Base-by-base conservation (phyloP, 73 alveolate species). In the Paramecium primaurelia region DNA sequence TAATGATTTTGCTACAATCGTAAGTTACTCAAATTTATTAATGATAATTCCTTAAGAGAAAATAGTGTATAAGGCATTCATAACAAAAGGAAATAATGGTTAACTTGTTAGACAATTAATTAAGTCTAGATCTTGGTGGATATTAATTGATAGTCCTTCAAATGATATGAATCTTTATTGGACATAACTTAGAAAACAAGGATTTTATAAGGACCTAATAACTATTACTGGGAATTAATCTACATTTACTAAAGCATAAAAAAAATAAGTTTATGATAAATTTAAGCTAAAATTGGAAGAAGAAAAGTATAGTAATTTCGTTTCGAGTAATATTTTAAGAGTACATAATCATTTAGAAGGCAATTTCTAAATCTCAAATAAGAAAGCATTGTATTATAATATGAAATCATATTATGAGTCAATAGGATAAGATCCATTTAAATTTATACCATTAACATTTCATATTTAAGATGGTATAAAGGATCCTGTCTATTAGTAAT, bases 371-470 rank as follows among this genome's bases (percentile, higher is more conserved):
- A 25, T 97, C 18, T 77, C 95, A 16, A 96, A 97, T 87, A 97
- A 97, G 64, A 97, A 97, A 47, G 98, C 98, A 18, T 88, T 97
- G 9, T 97, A 86, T 86, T 95, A 95, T 69, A 97, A 97, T 77
- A 95, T 97, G 98, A 97, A 95, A 77, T 64, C 47, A 25, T 97
- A 97, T 89, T 97, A 95, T 71, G 88, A 89, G 18, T 44, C 92
- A 10, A 86, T 90, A 25, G 95, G 94, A 4, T 85, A 93, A 59
- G 96, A 97, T 77, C 96, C 93, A 36, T 96, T 94, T 94, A 54
- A 92, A 12, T 92, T 86, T 20, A 92, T 97, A 16, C 99, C 99
- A 8, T 84, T 94, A 25, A 97, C 99, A 10, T 97, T 86, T 92
- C 99, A 97, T 73, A 71, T 97, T 11, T 86, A 93, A 38, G 93